phyloP scores from a whole-genome alignment of 768 basidiomycete species.

The Auriscalpium vulgare region DNA sequence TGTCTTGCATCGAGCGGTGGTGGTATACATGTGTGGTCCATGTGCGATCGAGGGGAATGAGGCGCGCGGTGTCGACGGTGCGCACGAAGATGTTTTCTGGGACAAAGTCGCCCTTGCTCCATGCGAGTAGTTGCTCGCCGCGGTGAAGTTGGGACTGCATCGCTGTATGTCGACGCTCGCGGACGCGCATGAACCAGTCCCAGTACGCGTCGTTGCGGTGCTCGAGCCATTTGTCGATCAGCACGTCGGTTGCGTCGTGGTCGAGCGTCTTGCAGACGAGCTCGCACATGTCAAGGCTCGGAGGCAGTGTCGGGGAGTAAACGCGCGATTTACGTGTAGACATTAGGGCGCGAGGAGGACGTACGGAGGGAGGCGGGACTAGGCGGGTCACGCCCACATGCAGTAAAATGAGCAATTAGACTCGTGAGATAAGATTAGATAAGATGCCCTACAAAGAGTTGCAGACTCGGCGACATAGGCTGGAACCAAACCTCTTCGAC shows the following conservation, averaged over 20 bases:
- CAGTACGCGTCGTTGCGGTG: conserved; percentile 69
- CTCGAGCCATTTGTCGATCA: conserved; percentile 81
- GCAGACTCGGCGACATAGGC: too few relatives aligned
- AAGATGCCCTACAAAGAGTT: too few relatives aligned
- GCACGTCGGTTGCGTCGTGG: conserved; percentile 67
- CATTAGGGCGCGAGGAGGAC: too few relatives aligned
- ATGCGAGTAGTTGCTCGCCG: conserved; percentile 35
- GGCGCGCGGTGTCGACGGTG: conserved; percentile 68
- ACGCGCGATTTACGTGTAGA: conserved; percentile 12
- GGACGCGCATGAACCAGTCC: conserved; percentile 67
- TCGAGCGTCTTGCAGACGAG: conserved; percentile 73
- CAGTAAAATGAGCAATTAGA: too few relatives aligned
- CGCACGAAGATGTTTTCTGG: conserved; percentile 77
- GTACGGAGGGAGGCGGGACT: too few relatives aligned
- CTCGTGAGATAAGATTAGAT: too few relatives aligned
- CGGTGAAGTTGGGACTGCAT: conserved; percentile 34
- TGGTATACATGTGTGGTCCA: conserved; percentile 81
- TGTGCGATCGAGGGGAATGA: conserved; percentile 74
- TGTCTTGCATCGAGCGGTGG: conserved; percentile 66
- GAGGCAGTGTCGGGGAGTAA: conserved; percentile 62
- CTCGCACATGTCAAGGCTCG: conserved; percentile 66
- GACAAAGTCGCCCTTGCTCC: conserved; percentile 65
- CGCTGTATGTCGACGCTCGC: conserved; percentile 56
- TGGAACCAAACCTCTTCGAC: too few relatives aligned
- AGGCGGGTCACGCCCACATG: too few relatives aligned